Evolutionary conservation across 106 monocot species (phyloP).

Genomic region (Dioscorea zingiberensis): DNA sequence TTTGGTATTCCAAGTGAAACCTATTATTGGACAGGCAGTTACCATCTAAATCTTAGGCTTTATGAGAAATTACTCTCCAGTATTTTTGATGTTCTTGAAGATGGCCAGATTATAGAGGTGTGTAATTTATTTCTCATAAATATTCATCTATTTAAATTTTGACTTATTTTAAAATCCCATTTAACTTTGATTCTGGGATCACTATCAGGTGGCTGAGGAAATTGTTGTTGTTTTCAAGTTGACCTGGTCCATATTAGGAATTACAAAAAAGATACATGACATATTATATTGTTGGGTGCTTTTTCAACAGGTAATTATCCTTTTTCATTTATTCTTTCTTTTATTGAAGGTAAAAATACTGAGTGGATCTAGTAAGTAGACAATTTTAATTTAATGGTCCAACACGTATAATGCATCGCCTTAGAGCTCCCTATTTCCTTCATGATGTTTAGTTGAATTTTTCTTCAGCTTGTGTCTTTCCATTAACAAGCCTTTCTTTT

Average conservation of each 20-base stretch:
- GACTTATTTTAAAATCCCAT: background rate
- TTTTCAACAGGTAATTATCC: conserved; percentile 50
- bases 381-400: no score
- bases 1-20: conserved; percentile 43
- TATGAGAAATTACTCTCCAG: conserved; percentile 64
- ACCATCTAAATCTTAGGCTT: conserved; percentile 48
- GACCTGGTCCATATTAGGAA: conserved; percentile 61
- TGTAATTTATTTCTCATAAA: background rate
- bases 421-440: no score
- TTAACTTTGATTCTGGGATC: background rate
- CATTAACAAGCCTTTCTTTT: no score
- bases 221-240: conserved; percentile 43
- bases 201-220: conserved; percentile 65
- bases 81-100: conserved; percentile 87
- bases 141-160: background rate
- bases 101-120: conserved; percentile 69
- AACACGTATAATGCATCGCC: no score
- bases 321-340: background rate
- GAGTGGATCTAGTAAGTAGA: no score
- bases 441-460: no score
- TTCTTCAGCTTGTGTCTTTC: no score
- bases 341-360: no score
- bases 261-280: conserved; percentile 55
- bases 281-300: conserved; percentile 56
- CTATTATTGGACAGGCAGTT: conserved; percentile 57